phyloP scores from a whole-genome alignment of 768 basidiomycete genomes.

The Suillus americanus region DNA sequence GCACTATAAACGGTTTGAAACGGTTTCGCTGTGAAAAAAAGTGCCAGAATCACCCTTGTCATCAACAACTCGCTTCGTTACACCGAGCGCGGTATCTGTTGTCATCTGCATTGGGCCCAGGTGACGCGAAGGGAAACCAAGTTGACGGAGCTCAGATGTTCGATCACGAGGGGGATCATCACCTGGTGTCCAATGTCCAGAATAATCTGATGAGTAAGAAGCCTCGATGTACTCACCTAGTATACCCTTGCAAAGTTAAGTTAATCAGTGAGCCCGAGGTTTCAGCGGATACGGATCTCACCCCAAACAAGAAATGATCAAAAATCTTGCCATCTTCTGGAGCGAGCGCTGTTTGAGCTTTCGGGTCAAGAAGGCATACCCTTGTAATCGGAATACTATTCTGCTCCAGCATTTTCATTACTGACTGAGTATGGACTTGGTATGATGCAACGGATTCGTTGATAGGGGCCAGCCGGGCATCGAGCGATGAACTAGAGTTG shows the following conservation, averaged over 20 bases:
- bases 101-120: conserved; percentile 95
- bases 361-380: conserved; percentile 95
- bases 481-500: conserved; percentile 60
- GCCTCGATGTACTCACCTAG: conserved; percentile 39
- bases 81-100: conserved; percentile 93
- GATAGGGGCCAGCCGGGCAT: conserved; percentile 17
- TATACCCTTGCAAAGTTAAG: conserved; percentile 47
- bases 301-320: conserved; percentile 90
- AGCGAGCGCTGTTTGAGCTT: conserved; percentile 63
- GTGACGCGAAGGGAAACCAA: conserved; percentile 87
- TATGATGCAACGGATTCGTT: conserved; percentile 13
- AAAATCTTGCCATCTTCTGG: conserved; percentile 84
- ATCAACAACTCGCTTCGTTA: conserved; percentile 79
- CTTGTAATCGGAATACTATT: conserved; percentile 43
- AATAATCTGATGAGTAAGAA: not conserved
- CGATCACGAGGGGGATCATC: conserved; percentile 96
- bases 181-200: conserved; percentile 43
- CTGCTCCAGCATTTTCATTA: conserved; percentile 15
- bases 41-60: conserved; percentile 48
- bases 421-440: conserved; percentile 23
- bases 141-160: conserved; percentile 80
- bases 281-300: conserved; percentile 32
- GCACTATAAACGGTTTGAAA: conserved; percentile 35
- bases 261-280: not conserved
- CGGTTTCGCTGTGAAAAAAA: too few relatives aligned